Evolutionary conservation across 768 basidiomycete species (phyloP).

Genomic region (Panaeolus papilionaceus): DNA sequence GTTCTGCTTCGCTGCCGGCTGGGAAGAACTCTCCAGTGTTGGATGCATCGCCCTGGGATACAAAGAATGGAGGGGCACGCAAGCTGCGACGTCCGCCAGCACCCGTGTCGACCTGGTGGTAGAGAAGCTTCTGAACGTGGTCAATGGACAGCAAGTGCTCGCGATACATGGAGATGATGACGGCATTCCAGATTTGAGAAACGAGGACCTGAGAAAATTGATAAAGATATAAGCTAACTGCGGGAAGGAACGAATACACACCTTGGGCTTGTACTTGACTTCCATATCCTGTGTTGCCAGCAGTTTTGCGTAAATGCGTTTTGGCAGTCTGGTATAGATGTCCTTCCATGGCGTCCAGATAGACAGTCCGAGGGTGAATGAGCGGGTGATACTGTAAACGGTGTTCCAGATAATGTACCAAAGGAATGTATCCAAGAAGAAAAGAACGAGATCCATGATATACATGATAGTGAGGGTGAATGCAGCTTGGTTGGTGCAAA

Average conservation of each 20-base stretch:
- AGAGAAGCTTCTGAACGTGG: conserved; percentile 96
- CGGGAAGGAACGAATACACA: conserved; percentile 37
- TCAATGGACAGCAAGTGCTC: conserved; percentile 99
- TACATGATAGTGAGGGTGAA: conserved; percentile 99
- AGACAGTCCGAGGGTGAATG: conserved; percentile 89
- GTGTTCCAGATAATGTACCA: conserved; percentile 99
- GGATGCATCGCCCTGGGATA: conserved; percentile 90
- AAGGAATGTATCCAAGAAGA: conserved; percentile 99
- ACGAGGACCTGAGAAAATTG: conserved; percentile 78
- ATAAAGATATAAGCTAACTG: conserved; percentile 3
- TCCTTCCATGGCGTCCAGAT: conserved; percentile 99
- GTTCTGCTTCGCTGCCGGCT: conserved; percentile 91
- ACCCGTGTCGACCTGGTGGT: conserved; percentile 90
- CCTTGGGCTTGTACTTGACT: conserved; percentile 99
- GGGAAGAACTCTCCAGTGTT: conserved; percentile 91
- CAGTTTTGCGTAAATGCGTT: conserved; percentile 95
- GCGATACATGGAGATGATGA: conserved; percentile 99
- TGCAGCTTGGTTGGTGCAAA: conserved; percentile 93
- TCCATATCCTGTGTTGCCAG: conserved; percentile 96
- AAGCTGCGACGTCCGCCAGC: conserved; percentile 88
- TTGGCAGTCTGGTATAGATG: conserved; percentile 94
- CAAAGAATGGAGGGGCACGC: conserved; percentile 97
- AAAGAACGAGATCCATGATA: conserved; percentile 95
- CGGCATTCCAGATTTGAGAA: conserved; percentile 99
- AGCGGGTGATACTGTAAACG: conserved; percentile 86